A percentile compares a stretch with the other conserved stretches of the same genome.
Conservation (phyloP, 352 stramenopile species). For the Phytopythium delawarense region DNA sequence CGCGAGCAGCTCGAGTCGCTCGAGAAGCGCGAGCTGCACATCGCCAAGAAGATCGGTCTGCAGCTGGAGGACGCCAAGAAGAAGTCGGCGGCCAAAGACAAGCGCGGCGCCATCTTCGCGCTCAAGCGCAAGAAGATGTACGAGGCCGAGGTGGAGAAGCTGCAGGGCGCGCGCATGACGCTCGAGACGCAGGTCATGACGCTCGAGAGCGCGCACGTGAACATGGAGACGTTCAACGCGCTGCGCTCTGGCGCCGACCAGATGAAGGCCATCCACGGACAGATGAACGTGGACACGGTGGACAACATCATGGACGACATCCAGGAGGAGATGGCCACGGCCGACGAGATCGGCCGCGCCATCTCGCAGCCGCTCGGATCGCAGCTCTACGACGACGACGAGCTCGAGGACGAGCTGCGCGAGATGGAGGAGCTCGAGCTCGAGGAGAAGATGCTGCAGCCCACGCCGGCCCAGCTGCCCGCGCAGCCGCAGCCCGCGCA, state of each 20-base stretch:
- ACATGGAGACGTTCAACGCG: slow-evolving; percentile 96
- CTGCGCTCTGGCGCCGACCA: slow-evolving; percentile 90
- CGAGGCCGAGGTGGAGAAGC: slow-evolving; percentile 97
- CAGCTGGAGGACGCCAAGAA: slow-evolving; percentile 94
- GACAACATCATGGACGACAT: slow-evolving; percentile 99
- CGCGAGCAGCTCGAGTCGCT: slow-evolving; percentile 88
- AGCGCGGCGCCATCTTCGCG: slow-evolving; percentile 96
- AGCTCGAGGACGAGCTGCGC: slow-evolving; percentile 93
- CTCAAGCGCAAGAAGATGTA: slow-evolving; percentile 99
- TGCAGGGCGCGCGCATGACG: slow-evolving; percentile 96
- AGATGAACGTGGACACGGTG: slow-evolving; percentile 96
- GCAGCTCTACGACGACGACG: slow-evolving; percentile 92
- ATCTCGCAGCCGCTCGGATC: slow-evolving; percentile 93
- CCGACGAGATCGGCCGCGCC: slow-evolving; percentile 91
- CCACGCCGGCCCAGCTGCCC: slow-evolving; percentile 4
- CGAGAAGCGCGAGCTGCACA: slow-evolving; percentile 94
- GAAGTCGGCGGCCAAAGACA: slow-evolving; percentile 96
- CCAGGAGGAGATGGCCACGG: slow-evolving; percentile 95
- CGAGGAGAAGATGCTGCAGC: slow-evolving; percentile 82
- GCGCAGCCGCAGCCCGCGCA: too few relatives aligned
- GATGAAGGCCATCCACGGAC: slow-evolving; percentile 94
- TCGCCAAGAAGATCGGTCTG: slow-evolving; percentile 95
- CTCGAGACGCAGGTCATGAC: slow-evolving; percentile 93
- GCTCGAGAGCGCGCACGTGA: slow-evolving; percentile 90
- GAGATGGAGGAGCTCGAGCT: slow-evolving; percentile 92